Base-by-base conservation (phyloP, 1,284 basidiomycete genomes). In the Ustanciosporium gigantosporum region DNA sequence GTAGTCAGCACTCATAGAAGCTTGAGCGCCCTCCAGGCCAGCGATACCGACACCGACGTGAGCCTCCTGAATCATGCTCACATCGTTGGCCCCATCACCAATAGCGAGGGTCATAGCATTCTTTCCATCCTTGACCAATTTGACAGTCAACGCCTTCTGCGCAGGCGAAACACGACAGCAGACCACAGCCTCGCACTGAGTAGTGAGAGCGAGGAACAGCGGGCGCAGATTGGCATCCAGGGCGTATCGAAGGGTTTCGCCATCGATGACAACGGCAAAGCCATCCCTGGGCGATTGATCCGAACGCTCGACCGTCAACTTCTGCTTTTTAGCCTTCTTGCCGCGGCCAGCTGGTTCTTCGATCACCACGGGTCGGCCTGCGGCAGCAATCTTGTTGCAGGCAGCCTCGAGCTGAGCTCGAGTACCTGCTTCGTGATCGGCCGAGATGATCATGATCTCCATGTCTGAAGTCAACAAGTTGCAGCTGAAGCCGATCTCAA, bases 1-100 rank as follows among this genome's bases (percentile, higher is more conserved):
- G 69, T 96, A 97, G 79, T 97, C 94, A 14, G 94, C 92, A 19
- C 91, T 95, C 92, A 97, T 97, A 35, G 93, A 92, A 20, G 94
- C 94, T 79, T 98, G 94, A 19, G 91, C 93, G 44, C 94, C 94
- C 78, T 98, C 94, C 36, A 94, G 84, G 42, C 94, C 94, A 57
- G 91, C 86, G 21, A 97, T 83, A 21, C 94, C 94, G 71, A 93
- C 91, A 5, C 94, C 94, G 66, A 95, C 87, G 78, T 97, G 94
- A 20, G 94, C 94, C 25, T 96, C 93, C 78, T 98, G 94, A 64
- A 98, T 98, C 91, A 94, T 94, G 4, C 90, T 90, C 9, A 94
- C 91, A 72, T 94, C 91, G 72, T 93, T 94, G 14, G 91, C 91
- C 41, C 94, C 94, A 70, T 98, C 94, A 11, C 94, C 94, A 53